phyloP scores from a whole-genome alignment of 2,329 filamentous ascomycete genomes.

The Chaetomium sp. region DNA sequence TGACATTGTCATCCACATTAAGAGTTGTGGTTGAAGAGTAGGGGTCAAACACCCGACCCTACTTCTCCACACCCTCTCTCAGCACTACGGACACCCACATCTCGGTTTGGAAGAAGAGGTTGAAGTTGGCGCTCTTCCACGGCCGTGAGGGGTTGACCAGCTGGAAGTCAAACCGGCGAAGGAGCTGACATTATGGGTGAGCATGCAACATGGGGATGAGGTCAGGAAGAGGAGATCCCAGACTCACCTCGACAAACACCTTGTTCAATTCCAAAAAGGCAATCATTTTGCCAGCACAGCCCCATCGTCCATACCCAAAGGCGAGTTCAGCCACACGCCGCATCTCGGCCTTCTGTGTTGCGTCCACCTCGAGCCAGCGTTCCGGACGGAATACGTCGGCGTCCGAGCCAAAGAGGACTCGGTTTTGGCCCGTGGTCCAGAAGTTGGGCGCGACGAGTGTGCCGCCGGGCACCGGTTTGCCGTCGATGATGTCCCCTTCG shows the following conservation, averaged over 20 bases:
- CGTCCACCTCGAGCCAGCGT: conserved; percentile 36
- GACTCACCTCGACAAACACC: conserved; percentile 35
- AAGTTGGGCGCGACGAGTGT: conserved; percentile 22
- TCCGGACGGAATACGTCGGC: conserved; percentile 39
- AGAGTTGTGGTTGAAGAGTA: too few species aligned
- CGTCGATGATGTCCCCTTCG: conserved; percentile 26
- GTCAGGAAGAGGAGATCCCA: not conserved
- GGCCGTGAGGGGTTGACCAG: conserved; percentile 25
- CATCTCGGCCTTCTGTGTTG: conserved; percentile 14
- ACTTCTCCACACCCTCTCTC: conserved; percentile 5
- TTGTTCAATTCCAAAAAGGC: conserved; percentile 40
- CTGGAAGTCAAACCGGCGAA: conserved; percentile 28
- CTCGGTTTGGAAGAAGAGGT: conserved; percentile 26
- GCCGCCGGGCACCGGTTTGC: conserved; percentile 27
- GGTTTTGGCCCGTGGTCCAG: conserved; percentile 15
- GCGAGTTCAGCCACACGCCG: conserved; percentile 27
- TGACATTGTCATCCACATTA: too few species aligned
- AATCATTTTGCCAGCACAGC: conserved; percentile 37
- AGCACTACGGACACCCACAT: conserved; percentile 27
- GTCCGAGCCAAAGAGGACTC: conserved; percentile 31
- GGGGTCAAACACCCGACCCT: not conserved
- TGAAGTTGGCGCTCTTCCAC: conserved; percentile 24
- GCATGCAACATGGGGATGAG: not conserved
- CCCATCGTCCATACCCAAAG: conserved; percentile 35
- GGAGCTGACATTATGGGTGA: conserved; percentile 9